Evolutionary conservation across 495 filamentous ascomycete genomes (phyloP).

Genomic region (Zalerion maritima): DNA sequence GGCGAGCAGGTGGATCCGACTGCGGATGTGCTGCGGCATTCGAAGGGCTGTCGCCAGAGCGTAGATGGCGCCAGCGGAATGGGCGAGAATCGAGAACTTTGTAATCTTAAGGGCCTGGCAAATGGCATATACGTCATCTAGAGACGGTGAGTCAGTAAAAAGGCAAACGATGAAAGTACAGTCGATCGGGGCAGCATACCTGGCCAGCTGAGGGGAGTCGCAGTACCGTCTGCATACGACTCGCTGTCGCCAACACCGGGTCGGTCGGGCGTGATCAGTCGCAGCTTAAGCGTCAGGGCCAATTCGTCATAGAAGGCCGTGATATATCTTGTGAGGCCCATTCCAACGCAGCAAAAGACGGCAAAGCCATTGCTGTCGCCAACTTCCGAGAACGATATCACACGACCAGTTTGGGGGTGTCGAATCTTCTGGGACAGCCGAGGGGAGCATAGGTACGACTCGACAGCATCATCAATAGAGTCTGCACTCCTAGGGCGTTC

Average conservation of each 20-base stretch:
- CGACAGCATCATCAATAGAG: constrained; percentile 76
- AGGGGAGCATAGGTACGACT: constrained; percentile 69
- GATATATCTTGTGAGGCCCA: constrained; percentile 92
- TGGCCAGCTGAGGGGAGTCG: constrained; percentile 86
- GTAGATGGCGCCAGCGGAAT: constrained; percentile 95
- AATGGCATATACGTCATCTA: constrained; percentile 90
- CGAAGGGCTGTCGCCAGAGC: constrained; percentile 89
- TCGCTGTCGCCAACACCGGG: constrained; percentile 92
- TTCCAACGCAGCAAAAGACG: constrained; percentile 93
- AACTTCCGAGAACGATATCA: constrained; percentile 93
- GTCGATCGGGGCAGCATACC: constrained; percentile 37
- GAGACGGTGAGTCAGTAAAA: constrained; percentile 7
- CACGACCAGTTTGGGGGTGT: constrained; percentile 71
- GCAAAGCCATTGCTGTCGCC: constrained; percentile 84
- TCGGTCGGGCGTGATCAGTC: constrained; percentile 85
- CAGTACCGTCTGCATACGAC: constrained; percentile 60
- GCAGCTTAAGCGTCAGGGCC: constrained; percentile 71
- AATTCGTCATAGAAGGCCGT: constrained; percentile 97
- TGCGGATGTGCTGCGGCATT: constrained; percentile 90
- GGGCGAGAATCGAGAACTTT: constrained; percentile 95
- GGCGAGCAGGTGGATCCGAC: constrained; percentile 85
- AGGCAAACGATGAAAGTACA: not conserved
- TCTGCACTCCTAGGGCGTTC: constrained; percentile 63
- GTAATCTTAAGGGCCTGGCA: constrained; percentile 86
- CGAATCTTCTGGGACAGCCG: constrained; percentile 74